Percentiles rank a stretch among this genome's conserved stretches.
These are phyloP conservation scores for Mangifera indica DNA, from an alignment of 345 rosid genomes.

Conservation along the genomic window DNA sequence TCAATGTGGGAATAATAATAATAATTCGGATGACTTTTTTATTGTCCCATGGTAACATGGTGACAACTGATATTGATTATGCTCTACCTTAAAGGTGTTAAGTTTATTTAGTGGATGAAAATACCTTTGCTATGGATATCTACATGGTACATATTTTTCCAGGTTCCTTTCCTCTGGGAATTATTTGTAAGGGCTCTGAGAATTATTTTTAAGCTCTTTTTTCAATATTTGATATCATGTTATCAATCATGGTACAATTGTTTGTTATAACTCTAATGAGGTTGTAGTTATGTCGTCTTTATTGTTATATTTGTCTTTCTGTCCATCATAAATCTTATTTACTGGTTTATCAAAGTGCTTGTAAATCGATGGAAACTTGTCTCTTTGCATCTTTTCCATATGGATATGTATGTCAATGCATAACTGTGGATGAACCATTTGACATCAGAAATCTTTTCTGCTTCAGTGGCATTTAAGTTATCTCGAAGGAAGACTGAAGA, in stretches of 20 bases:
- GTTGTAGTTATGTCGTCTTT: background rate
- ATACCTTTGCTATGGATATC: background rate
- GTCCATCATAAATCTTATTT: background rate
- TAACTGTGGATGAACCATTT: background rate
- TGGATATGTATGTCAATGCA: background rate
- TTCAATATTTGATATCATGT: background rate
- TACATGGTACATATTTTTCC: background rate
- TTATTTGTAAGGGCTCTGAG: background rate
- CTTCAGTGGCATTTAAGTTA: slow-evolving; percentile 80
- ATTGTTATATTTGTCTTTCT: background rate
- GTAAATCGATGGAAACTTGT: background rate
- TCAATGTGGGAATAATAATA: background rate
- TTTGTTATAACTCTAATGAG: background rate
- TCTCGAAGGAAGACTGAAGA: slow-evolving; percentile 79
- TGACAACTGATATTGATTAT: too few species aligned
- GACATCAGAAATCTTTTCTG: slow-evolving; percentile 3
- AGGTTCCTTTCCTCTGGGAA: background rate
- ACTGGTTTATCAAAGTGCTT: background rate
- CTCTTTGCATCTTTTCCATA: background rate
- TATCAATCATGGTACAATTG: background rate
- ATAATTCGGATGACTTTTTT: too few species aligned
- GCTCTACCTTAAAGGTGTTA: background rate
- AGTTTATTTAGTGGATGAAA: background rate
- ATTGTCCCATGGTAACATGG: background rate
- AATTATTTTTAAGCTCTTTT: too few species aligned